Evolutionary conservation across 352 stramenopile genomes (phyloP).

Genomic region (Globisporangium lucens): DNA sequence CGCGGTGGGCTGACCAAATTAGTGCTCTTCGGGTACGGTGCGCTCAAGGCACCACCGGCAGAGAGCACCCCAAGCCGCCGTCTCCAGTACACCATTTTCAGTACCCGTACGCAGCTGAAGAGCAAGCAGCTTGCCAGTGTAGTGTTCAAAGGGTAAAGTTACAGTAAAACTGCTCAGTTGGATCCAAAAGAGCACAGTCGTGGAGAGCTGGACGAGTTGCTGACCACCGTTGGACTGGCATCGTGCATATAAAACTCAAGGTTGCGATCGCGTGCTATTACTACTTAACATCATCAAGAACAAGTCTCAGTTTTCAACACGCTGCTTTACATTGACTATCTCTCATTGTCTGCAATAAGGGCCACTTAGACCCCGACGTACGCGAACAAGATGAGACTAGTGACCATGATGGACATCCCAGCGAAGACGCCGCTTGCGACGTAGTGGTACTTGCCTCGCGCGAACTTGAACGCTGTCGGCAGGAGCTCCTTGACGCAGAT

Average conservation of each 20-base stretch:
- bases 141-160: too few relatives aligned
- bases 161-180: neutral
- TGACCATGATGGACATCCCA: constrained; percentile 89
- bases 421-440: constrained; percentile 76
- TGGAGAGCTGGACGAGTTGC: neutral
- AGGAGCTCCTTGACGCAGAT: constrained; percentile 92
- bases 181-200: neutral
- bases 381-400: constrained; percentile 87
- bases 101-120: neutral
- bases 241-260: too few relatives aligned
- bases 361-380: constrained; percentile 64
- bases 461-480: constrained; percentile 91
- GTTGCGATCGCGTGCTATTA: too few relatives aligned
- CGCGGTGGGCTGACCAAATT: too few relatives aligned
- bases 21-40: too few relatives aligned
- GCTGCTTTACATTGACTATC: neutral
- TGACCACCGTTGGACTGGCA: neutral
- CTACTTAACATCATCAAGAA: neutral
- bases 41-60: too few relatives aligned
- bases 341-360: neutral
- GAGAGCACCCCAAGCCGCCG: too few relatives aligned
- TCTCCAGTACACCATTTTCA: too few relatives aligned
- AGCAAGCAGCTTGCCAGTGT: neutral
- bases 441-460: constrained; percentile 76
- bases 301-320: neutral